Base-by-base conservation (phyloP, 331 rosid species). In the Malus hybrid region DNA sequence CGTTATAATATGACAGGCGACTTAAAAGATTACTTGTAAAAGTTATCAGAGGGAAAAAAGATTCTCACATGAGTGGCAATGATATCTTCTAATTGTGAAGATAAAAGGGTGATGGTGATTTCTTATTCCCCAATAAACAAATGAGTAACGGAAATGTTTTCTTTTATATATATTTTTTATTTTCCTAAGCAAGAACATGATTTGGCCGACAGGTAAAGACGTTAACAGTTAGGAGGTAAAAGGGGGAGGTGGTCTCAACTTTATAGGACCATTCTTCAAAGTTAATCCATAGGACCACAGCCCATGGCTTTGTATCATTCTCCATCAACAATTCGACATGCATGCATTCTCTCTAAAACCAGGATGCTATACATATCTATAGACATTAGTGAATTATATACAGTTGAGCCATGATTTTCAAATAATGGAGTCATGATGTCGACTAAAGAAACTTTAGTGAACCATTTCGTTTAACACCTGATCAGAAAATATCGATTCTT, bases 181-280 rank as follows among this genome's bases (percentile, higher is more conserved):
- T 48, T 48, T 12, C 16, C 60, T 70, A 36, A 59, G 12, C 28
- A 42, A 24, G 74, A 34, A 73, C 72, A 77, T 76, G 69, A 77
- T 71, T 79, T 70, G 75, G 83, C 80, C 80, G 87, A 77, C 90
- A 74, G 92, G 85, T 86, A 82, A 82, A 86, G 93, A 77, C 92
- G 89, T 89, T 91, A 78, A 71, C 75, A 61, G 87, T 86, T 80
- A 33, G 76, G 89, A 76, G 82, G 79, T 42, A 42, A 81, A 67
- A 59, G 63, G 63, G 63, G 28, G 28, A 24, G 71, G 44, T 29
- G 85, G 82, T 77, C 82, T 77, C 44, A 72, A 72, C 85, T 81
- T 75, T 83, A 11, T 27, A n/a, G 73, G 74, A 83, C 81, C 71
- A 52, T 32, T 46, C 64, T 81, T 73, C 71, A 46, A 74, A 74